Evolutionary conservation across 1,139 yeast species (phyloP), one percentile per base, ranked within the genome.

Genomic region (Nakaseomyces uthaithaninus): DNA sequence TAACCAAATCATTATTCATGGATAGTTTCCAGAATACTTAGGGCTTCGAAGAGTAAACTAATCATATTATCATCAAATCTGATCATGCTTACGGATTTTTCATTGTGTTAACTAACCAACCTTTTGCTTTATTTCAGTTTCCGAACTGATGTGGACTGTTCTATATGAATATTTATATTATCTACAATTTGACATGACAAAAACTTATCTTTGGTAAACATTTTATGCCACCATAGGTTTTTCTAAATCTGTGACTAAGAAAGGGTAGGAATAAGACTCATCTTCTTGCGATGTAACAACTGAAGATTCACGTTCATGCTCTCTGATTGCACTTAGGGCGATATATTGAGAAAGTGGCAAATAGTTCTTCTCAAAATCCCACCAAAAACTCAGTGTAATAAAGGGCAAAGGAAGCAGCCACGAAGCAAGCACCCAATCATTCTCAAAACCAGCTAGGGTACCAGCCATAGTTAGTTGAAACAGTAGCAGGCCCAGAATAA

Each of bases 381-480:
- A 86, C 56, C 83, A 67, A 42, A 80, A 76, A 37, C 75, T 71
- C 22, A 81, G 51, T 0, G 94, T 80, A 4, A 76, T 63, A 10
- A 84, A 54, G 1, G 95, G 93, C 35, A 87, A 65, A 1, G 96
- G 96, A 0, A 79, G 67, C 38, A 89, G 65, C 46, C 78, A 70
- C 26, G 82, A 65, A 0, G 95, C 86, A 37, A 85, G 66, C 9
- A 77, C 64, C 64, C 80, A 87, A 0, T 94, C 94, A 46, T 81
- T 78, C 48, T 75, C 77, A 51, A 85, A 77, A 12, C 82, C 71
- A 1, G 84, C 91, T 44, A 89, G 66, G 1, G 94, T 80, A 2
- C 96, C 97, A 2, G 89, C 87, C 86, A 87, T 86, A 12, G 95
- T 85, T 43, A 89, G 62, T 55, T 91, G 97, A 57, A 91, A 84